Conservation (phyloP, 1,139 yeast species). For the Pichia sp. region DNA sequence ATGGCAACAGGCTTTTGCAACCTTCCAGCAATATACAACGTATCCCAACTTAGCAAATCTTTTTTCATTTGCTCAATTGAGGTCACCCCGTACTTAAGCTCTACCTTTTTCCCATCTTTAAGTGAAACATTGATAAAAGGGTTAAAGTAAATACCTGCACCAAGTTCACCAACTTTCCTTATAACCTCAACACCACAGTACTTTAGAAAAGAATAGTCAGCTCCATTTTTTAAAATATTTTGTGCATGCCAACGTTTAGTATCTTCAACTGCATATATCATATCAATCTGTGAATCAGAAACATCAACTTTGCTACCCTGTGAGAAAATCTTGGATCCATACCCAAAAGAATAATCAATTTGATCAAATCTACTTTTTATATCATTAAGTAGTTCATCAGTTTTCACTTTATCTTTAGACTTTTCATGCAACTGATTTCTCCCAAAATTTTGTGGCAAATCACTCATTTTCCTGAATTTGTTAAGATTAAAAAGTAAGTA, state of each 20-base stretch:
- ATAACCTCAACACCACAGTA: conserved; percentile 55
- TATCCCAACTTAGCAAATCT: conserved; percentile 77
- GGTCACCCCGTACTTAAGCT: conserved; percentile 83
- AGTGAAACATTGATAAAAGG: conserved; percentile 65
- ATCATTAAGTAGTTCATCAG: conserved; percentile 40
- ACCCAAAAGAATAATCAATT: conserved; percentile 63
- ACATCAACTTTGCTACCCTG: conserved; percentile 52
- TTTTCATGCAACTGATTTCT: conserved; percentile 46
- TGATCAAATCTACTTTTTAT: conserved; percentile 47
- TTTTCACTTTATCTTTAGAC: conserved; percentile 30
- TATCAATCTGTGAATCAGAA: conserved; percentile 66
- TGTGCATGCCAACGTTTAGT: conserved; percentile 67
- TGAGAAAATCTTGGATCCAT: conserved; percentile 89
- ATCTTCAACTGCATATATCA: conserved; percentile 77
- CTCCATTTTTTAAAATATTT: conserved; percentile 57
- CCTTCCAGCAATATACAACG: conserved; percentile 86
- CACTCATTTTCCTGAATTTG: conserved; percentile 34
- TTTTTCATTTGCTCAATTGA: conserved; percentile 50
- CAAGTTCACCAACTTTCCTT: conserved; percentile 57
- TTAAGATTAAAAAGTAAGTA: conserved; percentile 30
- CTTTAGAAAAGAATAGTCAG: conserved; percentile 69
- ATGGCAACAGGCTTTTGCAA: conserved; percentile 89
- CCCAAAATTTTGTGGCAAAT: conserved; percentile 48
- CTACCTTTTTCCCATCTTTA: conserved; percentile 25
- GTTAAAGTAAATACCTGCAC: conserved; percentile 90